These are phyloP conservation scores for Cercophora newfieldiana DNA, from an alignment of 495 filamentous ascomycete species.

Conservation along the genomic window DNA sequence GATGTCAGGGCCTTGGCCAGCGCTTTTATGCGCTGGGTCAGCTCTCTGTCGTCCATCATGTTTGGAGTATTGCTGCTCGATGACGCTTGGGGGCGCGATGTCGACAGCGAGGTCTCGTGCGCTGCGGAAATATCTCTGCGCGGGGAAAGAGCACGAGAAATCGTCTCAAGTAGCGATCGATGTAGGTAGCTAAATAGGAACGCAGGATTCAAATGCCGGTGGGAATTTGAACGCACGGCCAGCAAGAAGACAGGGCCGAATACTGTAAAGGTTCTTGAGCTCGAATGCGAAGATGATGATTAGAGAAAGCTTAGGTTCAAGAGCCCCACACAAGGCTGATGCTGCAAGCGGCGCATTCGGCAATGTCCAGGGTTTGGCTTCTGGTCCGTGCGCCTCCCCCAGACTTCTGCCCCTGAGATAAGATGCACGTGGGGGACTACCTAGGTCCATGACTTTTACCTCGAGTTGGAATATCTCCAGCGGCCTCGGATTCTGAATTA, in stretches of 20 bases:
- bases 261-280: neutral
- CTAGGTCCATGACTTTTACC: neutral
- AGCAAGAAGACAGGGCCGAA: neutral
- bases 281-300: neutral
- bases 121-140: neutral
- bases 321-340: conserved; percentile 4
- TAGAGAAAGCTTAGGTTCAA: neutral
- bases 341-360: neutral
- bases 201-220: neutral
- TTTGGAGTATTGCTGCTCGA: neutral
- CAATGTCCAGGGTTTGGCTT: neutral
- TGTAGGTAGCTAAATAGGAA: neutral
- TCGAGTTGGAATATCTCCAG: neutral
- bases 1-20: conserved; percentile 73
- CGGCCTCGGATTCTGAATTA: neutral
- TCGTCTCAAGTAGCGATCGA: neutral
- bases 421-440: neutral
- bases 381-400: neutral
- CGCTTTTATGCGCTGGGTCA: conserved; percentile 68
- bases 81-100: neutral
- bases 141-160: neutral
- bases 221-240: neutral
- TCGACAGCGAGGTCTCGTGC: neutral
- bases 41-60: conserved; percentile 77
- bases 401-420: too few relatives aligned